A percentile compares a stretch with the other conserved stretches of the same genome.
These are phyloP conservation scores for Blastobotrys chiropterorum DNA, from an alignment of 805 yeast species.

Conservation along the genomic window DNA sequence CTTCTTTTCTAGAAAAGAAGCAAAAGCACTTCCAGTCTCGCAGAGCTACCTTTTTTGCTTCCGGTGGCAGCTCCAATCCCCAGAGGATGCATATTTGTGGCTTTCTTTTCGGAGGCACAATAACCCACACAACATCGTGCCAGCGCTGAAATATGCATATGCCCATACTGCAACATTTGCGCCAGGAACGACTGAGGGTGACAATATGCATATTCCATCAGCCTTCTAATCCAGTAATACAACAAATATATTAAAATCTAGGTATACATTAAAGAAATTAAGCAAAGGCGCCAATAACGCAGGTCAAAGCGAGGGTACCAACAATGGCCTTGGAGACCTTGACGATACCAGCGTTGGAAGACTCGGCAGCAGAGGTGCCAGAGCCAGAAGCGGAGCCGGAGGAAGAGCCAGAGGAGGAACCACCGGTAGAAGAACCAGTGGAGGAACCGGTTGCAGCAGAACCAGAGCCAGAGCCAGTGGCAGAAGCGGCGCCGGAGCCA, in stretches of 20 bases:
- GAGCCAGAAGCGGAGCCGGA: conserved; percentile 3
- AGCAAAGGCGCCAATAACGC: conserved; percentile 13
- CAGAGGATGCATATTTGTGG: no score
- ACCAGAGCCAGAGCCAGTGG: conserved; percentile 13
- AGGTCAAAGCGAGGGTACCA: conserved; percentile 8
- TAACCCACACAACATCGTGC: background rate
- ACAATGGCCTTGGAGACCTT: conserved; percentile 10
- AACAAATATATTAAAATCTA: background rate
- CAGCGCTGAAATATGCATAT: background rate
- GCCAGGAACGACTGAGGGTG: background rate
- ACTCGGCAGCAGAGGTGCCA: conserved; percentile 7
- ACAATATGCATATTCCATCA: no score
- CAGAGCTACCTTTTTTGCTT: background rate
- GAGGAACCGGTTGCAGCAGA: conserved; percentile 10
- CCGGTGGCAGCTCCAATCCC: no score
- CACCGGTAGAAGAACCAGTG: conserved; percentile 4
- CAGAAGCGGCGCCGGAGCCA: conserved; percentile 32
- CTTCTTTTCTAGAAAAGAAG: background rate
- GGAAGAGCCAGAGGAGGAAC: conserved; percentile 3
- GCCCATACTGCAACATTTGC: background rate
- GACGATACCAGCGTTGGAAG: conserved; percentile 5
- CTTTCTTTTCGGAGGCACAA: background rate
- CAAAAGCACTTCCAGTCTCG: background rate
- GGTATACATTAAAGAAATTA: conserved; percentile 7
- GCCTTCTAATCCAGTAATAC: no score